Percentiles rank a stretch among this genome's conserved stretches.
Evolutionary conservation across 2,329 filamentous ascomycete genomes (phyloP).

Genomic region (Colletotrichum salicis): DNA sequence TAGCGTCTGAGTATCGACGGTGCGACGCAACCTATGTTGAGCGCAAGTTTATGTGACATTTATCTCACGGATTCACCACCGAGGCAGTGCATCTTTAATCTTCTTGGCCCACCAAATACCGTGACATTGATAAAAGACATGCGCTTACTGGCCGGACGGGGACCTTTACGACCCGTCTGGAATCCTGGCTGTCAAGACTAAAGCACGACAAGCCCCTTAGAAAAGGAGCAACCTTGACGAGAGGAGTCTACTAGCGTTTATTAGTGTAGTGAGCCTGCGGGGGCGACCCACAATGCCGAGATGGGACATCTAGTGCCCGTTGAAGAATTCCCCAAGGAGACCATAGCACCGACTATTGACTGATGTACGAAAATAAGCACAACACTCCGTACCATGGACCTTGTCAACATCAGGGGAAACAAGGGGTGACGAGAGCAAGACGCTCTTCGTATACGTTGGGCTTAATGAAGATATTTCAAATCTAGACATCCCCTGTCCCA

Average conservation of each 20-base stretch:
- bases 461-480: background rate
- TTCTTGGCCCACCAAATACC: constrained; percentile 4
- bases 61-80: background rate
- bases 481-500: background rate
- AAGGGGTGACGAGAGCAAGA: too few species aligned
- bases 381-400: background rate
- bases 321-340: constrained; percentile 11
- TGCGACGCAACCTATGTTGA: background rate
- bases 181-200: background rate
- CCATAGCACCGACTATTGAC: background rate
- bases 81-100: background rate
- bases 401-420: background rate
- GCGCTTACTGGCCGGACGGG: constrained; percentile 9
- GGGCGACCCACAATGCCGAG: constrained; percentile 15
- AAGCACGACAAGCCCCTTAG: constrained; percentile 7
- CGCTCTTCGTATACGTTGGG: background rate
- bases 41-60: constrained; percentile 12
- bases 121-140: constrained; percentile 19
- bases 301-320: background rate
- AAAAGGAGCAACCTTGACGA: background rate
- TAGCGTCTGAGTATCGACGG: background rate
- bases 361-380: background rate
- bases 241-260: background rate
- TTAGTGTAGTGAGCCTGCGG: background rate
- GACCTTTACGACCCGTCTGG: background rate